Evolutionary conservation across 2,329 filamentous ascomycete genomes (phyloP), one percentile per base, ranked within the genome.

Genomic region (Knufia petricola): DNA sequence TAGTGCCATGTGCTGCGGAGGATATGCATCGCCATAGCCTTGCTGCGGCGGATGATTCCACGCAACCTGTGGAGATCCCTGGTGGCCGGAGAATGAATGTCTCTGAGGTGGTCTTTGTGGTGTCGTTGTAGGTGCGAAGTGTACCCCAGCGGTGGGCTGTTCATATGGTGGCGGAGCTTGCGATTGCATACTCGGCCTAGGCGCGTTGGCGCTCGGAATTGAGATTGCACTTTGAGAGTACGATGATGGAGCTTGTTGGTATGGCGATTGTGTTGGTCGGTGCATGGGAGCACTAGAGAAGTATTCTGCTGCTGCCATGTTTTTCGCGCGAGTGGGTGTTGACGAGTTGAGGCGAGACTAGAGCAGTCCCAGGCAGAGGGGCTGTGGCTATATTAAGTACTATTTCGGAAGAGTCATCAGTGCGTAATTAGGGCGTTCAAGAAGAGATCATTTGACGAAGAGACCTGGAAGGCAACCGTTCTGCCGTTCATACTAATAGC

Each of bases 241-340:
- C 8, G 39, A 24, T 10, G 15, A 32, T 7, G 56, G 51, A 34
- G 56, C 52, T 23, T 49, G 51, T 47, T 49, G 30, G 19, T 50
- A 50, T 12, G 47, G 41, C 4, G 47, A 41, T 34, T 52, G 48
- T 21, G 48, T 50, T 28, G 43, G 17, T n/a, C 46, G 51, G 48
- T 53, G 52, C 44, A 54, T 49, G 3, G 52, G 41, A 32, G 34
- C 51, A n/a, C 46, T 30, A 9, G 50, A 45, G 32, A 51, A 57
- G 42, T 55, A 59, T n/a, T 57, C 55, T 48, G 53, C 52, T 23
- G 56, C 56, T 50, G 56, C 53, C 56, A 59, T 58, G 6, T 21
- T 44, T 21, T 41, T 23, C n/a, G n/a, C n/a, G 13, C n/a, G 28
- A 24, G 10, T 32, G 3, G 12, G 21, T n/a, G n/a, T 38, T 19